These are phyloP conservation scores for Ceratobasidium sp. DNA, from an alignment of 1,284 basidiomycete genomes.

Conservation along the genomic window DNA sequence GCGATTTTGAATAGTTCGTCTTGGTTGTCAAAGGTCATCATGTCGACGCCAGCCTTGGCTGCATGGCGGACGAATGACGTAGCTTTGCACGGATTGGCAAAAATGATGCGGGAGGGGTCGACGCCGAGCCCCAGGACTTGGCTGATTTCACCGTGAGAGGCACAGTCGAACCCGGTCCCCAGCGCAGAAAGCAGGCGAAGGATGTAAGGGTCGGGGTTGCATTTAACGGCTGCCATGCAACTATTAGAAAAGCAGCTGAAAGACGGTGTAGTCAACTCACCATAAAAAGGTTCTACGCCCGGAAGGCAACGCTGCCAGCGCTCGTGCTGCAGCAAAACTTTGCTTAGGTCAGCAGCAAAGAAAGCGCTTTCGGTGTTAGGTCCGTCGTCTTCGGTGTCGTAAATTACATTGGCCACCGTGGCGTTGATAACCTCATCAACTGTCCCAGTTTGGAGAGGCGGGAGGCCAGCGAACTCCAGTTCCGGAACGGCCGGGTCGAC, in stretches of 20 bases:
- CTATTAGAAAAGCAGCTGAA: neutral
- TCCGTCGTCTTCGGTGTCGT: slow-evolving; percentile 57
- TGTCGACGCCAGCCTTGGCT: slow-evolving; percentile 79
- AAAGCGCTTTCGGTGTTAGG: slow-evolving; percentile 92
- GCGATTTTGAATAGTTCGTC: slow-evolving; percentile 98
- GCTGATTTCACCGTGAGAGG: slow-evolving; percentile 95
- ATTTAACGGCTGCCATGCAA: slow-evolving; percentile 80
- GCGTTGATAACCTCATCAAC: slow-evolving; percentile 76
- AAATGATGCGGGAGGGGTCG: slow-evolving; percentile 86
- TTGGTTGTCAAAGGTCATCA: slow-evolving; percentile 98
- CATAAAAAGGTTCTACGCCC: slow-evolving; percentile 92
- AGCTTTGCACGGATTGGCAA: slow-evolving; percentile 99
- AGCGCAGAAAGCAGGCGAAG: slow-evolving; percentile 89
- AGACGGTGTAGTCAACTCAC: slow-evolving; percentile 58
- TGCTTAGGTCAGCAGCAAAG: slow-evolving; percentile 93
- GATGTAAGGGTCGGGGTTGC: slow-evolving; percentile 96
- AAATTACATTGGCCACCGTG: slow-evolving; percentile 72
- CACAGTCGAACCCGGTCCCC: slow-evolving; percentile 96
- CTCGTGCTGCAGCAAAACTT: slow-evolving; percentile 87
- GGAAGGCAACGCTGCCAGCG: slow-evolving; percentile 86
- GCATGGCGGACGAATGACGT: slow-evolving; percentile 92
- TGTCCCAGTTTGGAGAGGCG: slow-evolving; percentile 73
- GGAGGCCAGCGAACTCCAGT: slow-evolving; percentile 68
- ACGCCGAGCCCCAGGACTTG: slow-evolving; percentile 81
- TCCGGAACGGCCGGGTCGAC: slow-evolving; percentile 59